Percentiles rank a stretch among this genome's conserved stretches.
Evolutionary conservation across 1,284 basidiomycete genomes (phyloP).

Genomic region (Sanghuangporus weigelae): DNA sequence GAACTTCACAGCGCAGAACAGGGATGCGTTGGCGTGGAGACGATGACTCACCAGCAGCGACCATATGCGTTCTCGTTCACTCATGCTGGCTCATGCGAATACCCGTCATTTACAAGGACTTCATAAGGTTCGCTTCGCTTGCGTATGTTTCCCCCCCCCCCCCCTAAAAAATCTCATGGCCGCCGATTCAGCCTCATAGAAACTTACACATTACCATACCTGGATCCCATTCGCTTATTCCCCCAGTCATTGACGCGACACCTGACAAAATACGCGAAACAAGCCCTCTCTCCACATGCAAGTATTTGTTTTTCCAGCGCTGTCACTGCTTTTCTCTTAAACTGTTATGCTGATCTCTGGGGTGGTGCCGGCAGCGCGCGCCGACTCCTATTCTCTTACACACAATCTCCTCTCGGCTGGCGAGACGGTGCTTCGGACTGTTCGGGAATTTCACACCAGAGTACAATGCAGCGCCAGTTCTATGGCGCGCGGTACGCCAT

Average conservation of each 20-base stretch:
- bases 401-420: constrained; percentile 55
- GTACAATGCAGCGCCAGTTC: constrained; percentile 70
- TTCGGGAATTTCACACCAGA: constrained; percentile 72
- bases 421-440: constrained; percentile 43
- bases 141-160: constrained; percentile 5
- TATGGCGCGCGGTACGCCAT: constrained; percentile 72
- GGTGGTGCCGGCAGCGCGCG: constrained; percentile 55
- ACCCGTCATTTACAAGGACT: constrained; percentile 70
- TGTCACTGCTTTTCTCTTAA: constrained; percentile 5
- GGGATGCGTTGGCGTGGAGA: constrained; percentile 27
- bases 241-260: constrained; percentile 61
- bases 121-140: constrained; percentile 50
- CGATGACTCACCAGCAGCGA: constrained; percentile 50
- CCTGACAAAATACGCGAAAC: constrained; percentile 61
- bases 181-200: constrained; percentile 55
- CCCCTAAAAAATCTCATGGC: not conserved
- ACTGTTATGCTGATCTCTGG: constrained; percentile 15
- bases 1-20: constrained; percentile 18
- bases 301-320: constrained; percentile 23
- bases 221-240: constrained; percentile 66
- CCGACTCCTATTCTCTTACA: constrained; percentile 59
- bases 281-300: constrained; percentile 67
- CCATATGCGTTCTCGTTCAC: constrained; percentile 61
- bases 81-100: constrained; percentile 76
- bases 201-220: constrained; percentile 72